Base-by-base conservation (phyloP, 495 filamentous ascomycete species). In the Hyaloscypha variabilis region DNA sequence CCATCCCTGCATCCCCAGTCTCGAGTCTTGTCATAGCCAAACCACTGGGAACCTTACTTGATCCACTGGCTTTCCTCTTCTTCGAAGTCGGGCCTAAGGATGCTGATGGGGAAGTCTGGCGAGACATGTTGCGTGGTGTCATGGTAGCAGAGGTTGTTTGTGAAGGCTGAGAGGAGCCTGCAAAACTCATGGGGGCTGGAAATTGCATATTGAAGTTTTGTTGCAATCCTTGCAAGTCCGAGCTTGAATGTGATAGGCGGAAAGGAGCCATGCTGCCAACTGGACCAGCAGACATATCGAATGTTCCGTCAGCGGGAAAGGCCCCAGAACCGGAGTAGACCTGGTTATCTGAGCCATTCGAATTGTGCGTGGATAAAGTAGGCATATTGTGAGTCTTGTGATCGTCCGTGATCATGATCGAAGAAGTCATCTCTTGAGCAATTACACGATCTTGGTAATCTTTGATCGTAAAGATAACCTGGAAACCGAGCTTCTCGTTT, bases 351-450 rank as follows among this genome's bases (percentile, higher is more conserved):
- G 72, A 68, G 62, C 51, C 39, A 70, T 67, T 62, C 55, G 59
- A 58, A 54, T 60, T 64, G 65, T 74, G 69, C 3, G 64, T 63
- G 60, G 78, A 67, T 42, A 78, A 74, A 25, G 79, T 63, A 63
- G 82, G 77, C 50, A 82, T 77, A 14, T 77, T 68, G 64, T 91
- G 88, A 3, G 92, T 94, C 75, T 98, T 98, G 78, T 98, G 94
- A 73, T 98, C 94, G 75, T 98, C 94, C 1, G 94, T 97, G 70
- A 98, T 97, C 83, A 97, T 90, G 62, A 97, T 95, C 0, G 92
- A 89, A 36, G 86, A 85, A 6, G 92, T 93, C 28, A 97, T 88
- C n/a, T 85, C 84, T 71, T 98, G 94, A 23, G 93, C 90, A 57
- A 97, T 76, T 24, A 96, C 76, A 50, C 87, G 86, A 71, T 85